A percentile compares a stretch with the other conserved stretches of the same genome.
phyloP scores from a whole-genome alignment of 495 filamentous ascomycete genomes.

The Xylaria nigripes region DNA sequence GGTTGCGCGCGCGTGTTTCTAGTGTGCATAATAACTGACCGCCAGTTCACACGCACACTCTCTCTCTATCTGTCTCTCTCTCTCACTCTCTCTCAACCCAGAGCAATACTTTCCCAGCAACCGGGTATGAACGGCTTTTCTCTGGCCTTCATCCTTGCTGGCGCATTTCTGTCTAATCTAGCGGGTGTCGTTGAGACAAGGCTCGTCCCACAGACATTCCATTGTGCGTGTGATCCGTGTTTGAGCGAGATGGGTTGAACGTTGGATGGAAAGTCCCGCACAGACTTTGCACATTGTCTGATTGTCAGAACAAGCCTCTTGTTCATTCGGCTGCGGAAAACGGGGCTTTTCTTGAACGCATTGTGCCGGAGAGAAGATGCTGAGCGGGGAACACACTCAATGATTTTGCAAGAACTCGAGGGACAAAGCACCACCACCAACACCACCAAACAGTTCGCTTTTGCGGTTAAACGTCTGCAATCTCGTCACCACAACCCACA shows the following conservation, averaged over 20 bases:
- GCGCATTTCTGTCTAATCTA: background rate
- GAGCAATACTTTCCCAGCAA: slow-evolving; percentile 21
- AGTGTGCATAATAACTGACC: slow-evolving; percentile 22
- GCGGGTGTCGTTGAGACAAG: slow-evolving; percentile 8
- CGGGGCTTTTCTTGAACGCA: too few relatives aligned
- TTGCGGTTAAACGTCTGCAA: slow-evolving; percentile 21
- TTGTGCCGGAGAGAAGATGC: slow-evolving; percentile 11
- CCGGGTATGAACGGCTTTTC: slow-evolving; percentile 18
- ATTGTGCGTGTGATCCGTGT: slow-evolving; percentile 8
- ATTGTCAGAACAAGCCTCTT: slow-evolving; percentile 5
- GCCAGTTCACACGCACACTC: slow-evolving; percentile 30
- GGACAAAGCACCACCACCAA: slow-evolving; percentile 9
- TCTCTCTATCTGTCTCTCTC: too few relatives aligned
- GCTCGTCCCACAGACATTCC: slow-evolving; percentile 10
- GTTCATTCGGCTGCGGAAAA: too few relatives aligned
- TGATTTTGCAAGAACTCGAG: slow-evolving; percentile 10
- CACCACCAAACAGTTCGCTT: slow-evolving; percentile 16
- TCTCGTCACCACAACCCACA: slow-evolving; percentile 13
- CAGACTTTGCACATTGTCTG: slow-evolving; percentile 22
- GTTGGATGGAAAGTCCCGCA: slow-evolving; percentile 14
- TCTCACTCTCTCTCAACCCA: slow-evolving; percentile 12
- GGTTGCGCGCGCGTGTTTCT: slow-evolving; percentile 10
- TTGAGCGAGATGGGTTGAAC: background rate
- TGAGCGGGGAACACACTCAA: slow-evolving; percentile 7
- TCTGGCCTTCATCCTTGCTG: slow-evolving; percentile 8